Base-by-base conservation (phyloP, 176 grass and related monocot genomes). In the Carex parvula region DNA sequence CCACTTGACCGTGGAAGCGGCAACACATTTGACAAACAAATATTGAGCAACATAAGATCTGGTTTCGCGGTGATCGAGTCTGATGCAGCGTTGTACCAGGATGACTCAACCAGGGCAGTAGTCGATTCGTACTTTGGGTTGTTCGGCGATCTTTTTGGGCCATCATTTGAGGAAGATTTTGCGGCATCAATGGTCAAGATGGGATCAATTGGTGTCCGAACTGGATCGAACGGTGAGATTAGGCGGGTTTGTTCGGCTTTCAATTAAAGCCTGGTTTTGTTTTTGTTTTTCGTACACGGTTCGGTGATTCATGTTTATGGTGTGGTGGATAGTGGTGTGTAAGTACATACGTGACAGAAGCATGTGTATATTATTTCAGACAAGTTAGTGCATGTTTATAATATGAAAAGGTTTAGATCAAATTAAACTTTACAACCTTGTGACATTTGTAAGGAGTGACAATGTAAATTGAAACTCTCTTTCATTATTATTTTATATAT, bases 31-130 rank as follows among this genome's bases (percentile, higher is more conserved):
- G 94, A 97, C 90, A 73, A 39, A 70, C 84, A 89, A 37, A 97
- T 97, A 61, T 90, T 97, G 50, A 74, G 88, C 69, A 97, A 97
- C 88, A 97, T 97, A 84, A 90, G 85, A 48, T 72, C 91, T 16
- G 94, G 94, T 15, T 90, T 89, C 79, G 94, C 84, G 1, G 92
- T 91, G 4, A 94, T 97, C 64, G 75, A 86, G 64, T 89, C 94
- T 18, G 94, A 97, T 82, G 94, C 94, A 0, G 83, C 79, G 7
- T 88, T 97, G 79, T 97, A 97, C 88, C 86, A 91, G 71, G 90
- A 86, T 70, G 82, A 85, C 41, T 61, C 87, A 26, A 94, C 92
- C 29, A 86, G 86, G 15, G 88, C 69, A 86, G 79, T 97, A 79
- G 87, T 97, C 14, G 94, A 97, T 88, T 92, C 94, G 39, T 97